Evolutionary conservation across 1,139 yeast species (phyloP).

Genomic region (Nadsonia starkeyi-henricii): DNA sequence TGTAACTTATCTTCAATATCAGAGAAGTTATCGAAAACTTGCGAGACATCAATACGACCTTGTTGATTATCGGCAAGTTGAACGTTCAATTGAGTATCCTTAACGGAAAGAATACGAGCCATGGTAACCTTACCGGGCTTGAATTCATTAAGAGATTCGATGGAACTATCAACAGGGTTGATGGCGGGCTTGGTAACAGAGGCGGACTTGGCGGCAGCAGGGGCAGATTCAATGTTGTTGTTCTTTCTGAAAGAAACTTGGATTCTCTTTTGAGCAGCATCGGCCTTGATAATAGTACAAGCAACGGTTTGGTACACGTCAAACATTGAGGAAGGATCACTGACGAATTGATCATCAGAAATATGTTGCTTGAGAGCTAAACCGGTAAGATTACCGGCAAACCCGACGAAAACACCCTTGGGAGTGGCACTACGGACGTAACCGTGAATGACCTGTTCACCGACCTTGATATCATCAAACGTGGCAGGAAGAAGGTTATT

Average conservation of each 20-base stretch:
- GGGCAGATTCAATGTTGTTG: neutral
- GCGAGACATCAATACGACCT: conserved; percentile 70
- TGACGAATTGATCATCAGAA: conserved; percentile 39
- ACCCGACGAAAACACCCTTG: conserved; percentile 67
- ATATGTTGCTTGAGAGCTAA: conserved; percentile 69
- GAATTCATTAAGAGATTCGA: conserved; percentile 37
- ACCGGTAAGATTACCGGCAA: conserved; percentile 72
- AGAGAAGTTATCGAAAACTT: conserved; percentile 41
- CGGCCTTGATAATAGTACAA: conserved; percentile 25
- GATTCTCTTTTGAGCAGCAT: conserved; percentile 52
- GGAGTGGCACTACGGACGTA: conserved; percentile 64
- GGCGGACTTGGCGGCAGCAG: conserved; percentile 2
- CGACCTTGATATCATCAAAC: conserved; percentile 46
- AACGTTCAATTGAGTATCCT: conserved; percentile 64
- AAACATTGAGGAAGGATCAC: conserved; percentile 40
- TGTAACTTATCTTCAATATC: conserved; percentile 44
- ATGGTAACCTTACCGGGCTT: conserved; percentile 47
- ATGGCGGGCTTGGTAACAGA: conserved; percentile 18
- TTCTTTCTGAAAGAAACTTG: conserved; percentile 39
- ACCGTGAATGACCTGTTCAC: conserved; percentile 35
- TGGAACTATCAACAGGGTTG: conserved; percentile 49
- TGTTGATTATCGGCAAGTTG: conserved; percentile 64
- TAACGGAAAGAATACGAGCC: conserved; percentile 48
- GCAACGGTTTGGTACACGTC: conserved; percentile 50
- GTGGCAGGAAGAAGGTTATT: conserved; percentile 39